Evolutionary conservation across 2,329 filamentous ascomycete genomes (phyloP), one percentile per base, ranked within the genome.

Genomic region (Diaporthe citri): DNA sequence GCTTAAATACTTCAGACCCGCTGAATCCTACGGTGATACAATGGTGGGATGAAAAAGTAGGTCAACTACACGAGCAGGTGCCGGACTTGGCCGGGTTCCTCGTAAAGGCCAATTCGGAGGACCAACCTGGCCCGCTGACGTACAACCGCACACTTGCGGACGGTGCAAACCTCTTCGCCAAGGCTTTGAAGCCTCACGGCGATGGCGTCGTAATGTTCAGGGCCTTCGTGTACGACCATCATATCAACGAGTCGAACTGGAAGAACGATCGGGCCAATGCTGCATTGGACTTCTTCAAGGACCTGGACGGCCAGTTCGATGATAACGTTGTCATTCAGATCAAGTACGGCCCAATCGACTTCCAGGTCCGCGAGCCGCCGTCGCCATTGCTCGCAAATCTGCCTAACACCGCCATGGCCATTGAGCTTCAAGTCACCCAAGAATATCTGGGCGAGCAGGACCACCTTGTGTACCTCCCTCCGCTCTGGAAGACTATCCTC

Each of bases 341-440:
- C 82, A 95, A 94, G 82, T 93, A 92, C 76, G 93, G 93, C 0
- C 92, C 93, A 0, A 94, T 94, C 75, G 93, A 94, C 79, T 94
- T 94, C 81, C 93, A 94, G 79, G 91, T 94, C 15, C 89, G 93
- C 48, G 93, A 94, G 80, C 90, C 93, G 1, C 83, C 87, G 1
- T 93, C 90, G 5, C 92, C 93, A 0, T 83, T 95, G 1, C 93
- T 94, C 76, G 87, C 87, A 1, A 83, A 88, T 69, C 79, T 90
- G 20, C 79, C 76, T 8, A 78, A 86, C 57, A 89, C 88, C 0
- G 81, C 80, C 31, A 81, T 82, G 15, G 90, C 90, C 0, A 90
- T 94, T 51, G 93, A 94, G 80, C 85, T 94, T 2, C 88, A 94
- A 79, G 87, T 94, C 25, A 87, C 89, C 0, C 93, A 93, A 78